phyloP scores from a whole-genome alignment of 805 yeast species.

The Candida sakaeoensis region DNA sequence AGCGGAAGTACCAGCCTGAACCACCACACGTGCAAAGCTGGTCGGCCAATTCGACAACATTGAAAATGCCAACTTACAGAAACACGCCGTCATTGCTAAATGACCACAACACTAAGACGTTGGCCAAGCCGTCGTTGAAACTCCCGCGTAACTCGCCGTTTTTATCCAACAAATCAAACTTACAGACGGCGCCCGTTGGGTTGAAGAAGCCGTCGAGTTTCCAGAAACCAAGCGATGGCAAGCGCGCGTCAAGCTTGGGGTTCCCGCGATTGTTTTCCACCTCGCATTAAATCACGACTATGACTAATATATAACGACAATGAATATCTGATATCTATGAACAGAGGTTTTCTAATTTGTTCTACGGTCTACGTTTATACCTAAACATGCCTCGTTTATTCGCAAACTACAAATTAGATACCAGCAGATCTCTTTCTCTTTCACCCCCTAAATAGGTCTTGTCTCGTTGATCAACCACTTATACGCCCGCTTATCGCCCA shows the following conservation, averaged over 20 bases:
- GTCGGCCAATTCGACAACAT: constrained; percentile 2
- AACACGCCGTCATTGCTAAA: too few species aligned
- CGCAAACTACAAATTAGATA: too few species aligned
- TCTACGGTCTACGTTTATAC: too few species aligned
- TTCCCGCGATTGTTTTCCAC: constrained; percentile 25
- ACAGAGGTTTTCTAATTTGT: too few species aligned
- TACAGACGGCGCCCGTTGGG: constrained; percentile 11
- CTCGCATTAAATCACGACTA: constrained; percentile 1
- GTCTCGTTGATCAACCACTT: constrained; percentile 75
- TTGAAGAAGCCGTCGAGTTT: constrained; percentile 34
- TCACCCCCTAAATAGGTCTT: constrained; percentile 27
- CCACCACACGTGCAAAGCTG: not conserved
- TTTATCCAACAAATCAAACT: constrained; percentile 22
- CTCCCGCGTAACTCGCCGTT: constrained; percentile 25
- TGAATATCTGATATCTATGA: too few species aligned
- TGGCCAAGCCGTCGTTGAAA: constrained; percentile 13
- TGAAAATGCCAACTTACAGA: constrained; percentile 26
- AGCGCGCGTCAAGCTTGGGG: constrained; percentile 17
- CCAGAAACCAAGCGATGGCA: constrained; percentile 26
- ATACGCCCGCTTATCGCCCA: constrained; percentile 55
- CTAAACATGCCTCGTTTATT: too few species aligned
- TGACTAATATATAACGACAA: not conserved
- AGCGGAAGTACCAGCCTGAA: not conserved
- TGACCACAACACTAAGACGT: too few species aligned
- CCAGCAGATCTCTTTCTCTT: too few species aligned